Evolutionary conservation across 2,329 filamentous ascomycete genomes (phyloP), one percentile per base, ranked within the genome.

Genomic region (Sphaerulina musiva): DNA sequence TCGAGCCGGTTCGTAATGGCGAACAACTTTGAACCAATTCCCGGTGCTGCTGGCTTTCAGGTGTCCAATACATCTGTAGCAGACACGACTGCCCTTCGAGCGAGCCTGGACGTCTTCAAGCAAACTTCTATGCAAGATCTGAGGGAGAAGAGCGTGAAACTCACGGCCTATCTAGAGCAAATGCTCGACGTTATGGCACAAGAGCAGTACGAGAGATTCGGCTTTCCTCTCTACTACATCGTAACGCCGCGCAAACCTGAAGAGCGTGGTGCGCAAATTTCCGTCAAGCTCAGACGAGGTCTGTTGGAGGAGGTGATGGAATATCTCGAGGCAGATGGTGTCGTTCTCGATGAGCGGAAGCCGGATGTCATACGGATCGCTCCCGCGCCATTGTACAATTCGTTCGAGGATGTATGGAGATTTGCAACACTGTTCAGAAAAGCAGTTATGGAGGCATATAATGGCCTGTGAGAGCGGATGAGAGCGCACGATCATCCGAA

Each of bases 281-380:
- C 88, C 66, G 72, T 95, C 7, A 70, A 85, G 48, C 74, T 95
- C 14, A 73, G 78, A 14, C 77, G 81, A 0, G 88, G 86, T 0
- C 66, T 93, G 48, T 71, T 95, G 52, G 87, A 92, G n/a, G 67
- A 67, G 6, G 81, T 95, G 2, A 78, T 82, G 55, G 73, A 75
- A 42, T 77, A 77, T 29, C 69, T 95, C 29, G 81, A 87, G 62
- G 77, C 80, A 10, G 78, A 80, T 1, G 87, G 85, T 1, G 83
- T 93, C 2, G 80, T 95, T 1, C 83, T 87, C 38, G 90, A 95
- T 67, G 87, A 93, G 77, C 77, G 90, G 55, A 88, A 87, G 69
- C 90, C 91, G 1, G 84, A 91, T 67, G 90, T 95, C 12, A 84
- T 95, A 48, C 77, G 90, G 1, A 83, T 95, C 1, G 89, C 90